Percentiles rank a stretch among this genome's conserved stretches.
phyloP scores from a whole-genome alignment of 2,329 filamentous ascomycete species.

The Exutisphaerella laricina region DNA sequence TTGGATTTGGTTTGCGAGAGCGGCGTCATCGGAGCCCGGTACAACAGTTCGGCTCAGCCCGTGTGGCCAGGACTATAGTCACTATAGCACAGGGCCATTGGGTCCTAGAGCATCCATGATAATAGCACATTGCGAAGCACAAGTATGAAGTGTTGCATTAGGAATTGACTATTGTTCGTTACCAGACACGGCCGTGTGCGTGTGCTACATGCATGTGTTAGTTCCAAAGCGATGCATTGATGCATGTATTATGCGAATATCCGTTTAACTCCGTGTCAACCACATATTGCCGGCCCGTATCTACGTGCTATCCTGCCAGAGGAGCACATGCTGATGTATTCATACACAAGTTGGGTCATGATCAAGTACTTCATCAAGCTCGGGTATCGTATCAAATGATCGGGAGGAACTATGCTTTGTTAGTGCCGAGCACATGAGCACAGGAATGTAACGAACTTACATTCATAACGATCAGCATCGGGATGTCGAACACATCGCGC shows the following conservation, averaged over 20 bases:
- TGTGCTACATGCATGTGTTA: not conserved
- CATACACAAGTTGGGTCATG: conserved; percentile 4
- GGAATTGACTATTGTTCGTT: not conserved
- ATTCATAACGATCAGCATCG: conserved; percentile 97
- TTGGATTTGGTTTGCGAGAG: no score
- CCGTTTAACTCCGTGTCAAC: no score
- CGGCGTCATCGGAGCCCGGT: no score
- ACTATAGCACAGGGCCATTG: no score
- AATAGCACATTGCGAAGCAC: no score
- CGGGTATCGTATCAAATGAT: conserved; percentile 18
- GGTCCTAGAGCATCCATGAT: no score
- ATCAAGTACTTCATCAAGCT: conserved; percentile 1
- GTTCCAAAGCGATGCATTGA: no score
- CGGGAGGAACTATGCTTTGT: conserved; percentile 19
- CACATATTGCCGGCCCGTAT: no score
- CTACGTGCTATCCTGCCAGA: conserved; percentile 12
- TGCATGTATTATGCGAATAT: no score
- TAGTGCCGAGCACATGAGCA: conserved; percentile 4
- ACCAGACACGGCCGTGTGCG: not conserved
- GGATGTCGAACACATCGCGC: conserved; percentile 94
- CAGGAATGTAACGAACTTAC: conserved; percentile 56
- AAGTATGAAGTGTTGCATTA: no score
- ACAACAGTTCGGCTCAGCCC: no score
- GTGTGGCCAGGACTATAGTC: no score
- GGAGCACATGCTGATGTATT: conserved; percentile 11